These are phyloP conservation scores for Clitocybe nebularis DNA, from an alignment of 1,284 basidiomycete species.

Conservation along the genomic window DNA sequence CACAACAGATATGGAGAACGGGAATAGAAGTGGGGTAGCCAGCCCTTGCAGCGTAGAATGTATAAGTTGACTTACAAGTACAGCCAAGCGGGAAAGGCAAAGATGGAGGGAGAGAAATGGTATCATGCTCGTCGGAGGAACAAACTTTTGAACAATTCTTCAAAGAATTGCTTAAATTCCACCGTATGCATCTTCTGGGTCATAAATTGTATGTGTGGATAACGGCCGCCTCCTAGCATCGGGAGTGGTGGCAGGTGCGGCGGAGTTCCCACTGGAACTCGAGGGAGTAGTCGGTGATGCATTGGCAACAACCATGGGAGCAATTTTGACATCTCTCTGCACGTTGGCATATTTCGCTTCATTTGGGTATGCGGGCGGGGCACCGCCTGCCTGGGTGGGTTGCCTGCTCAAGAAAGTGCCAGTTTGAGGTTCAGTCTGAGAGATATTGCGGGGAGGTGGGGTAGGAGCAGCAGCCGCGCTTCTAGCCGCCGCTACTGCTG, in stretches of 20 bases:
- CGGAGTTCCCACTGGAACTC: too few relatives aligned
- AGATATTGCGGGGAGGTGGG: constrained; percentile 2
- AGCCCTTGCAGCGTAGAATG: not conserved
- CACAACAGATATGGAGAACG: too few relatives aligned
- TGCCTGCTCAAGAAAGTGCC: constrained; percentile 11
- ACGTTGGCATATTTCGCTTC: constrained; percentile 16
- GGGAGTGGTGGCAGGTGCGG: not conserved
- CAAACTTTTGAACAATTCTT: not conserved
- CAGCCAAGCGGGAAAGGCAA: not conserved
- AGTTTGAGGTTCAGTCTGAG: constrained; percentile 1
- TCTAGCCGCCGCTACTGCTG: constrained; percentile 13
- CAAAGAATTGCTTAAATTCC: constrained; percentile 48
- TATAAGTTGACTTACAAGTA: not conserved
- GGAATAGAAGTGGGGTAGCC: not conserved
- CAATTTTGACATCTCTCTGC: constrained; percentile 17
- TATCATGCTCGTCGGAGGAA: not conserved
- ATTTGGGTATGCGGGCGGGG: constrained; percentile 8
- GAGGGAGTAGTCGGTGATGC: constrained; percentile 5
- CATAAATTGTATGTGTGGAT: constrained; percentile 51
- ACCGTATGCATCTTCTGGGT: constrained; percentile 62
- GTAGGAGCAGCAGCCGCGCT: constrained; percentile 9
- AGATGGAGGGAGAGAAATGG: not conserved
- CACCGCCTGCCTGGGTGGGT: constrained; percentile 7
- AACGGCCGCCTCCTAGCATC: constrained; percentile 27
- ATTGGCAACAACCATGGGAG: constrained; percentile 6